Evolutionary conservation across 2,329 filamentous ascomycete genomes (phyloP).

Genomic region (Teratosphaeria nubilosa): DNA sequence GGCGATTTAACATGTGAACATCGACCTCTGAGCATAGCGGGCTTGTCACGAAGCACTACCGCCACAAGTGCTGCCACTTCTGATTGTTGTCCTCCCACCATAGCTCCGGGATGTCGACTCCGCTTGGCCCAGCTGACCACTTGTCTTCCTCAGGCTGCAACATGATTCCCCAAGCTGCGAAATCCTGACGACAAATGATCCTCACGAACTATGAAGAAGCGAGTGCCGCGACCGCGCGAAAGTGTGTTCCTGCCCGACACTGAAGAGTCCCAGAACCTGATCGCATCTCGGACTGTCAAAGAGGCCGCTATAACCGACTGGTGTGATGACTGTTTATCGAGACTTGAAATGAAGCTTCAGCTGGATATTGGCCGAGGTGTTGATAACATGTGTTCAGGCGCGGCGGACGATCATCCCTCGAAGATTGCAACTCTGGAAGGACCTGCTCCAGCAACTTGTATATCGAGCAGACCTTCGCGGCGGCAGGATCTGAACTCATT

Average conservation of each 20-base stretch:
- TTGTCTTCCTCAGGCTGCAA: too few species aligned
- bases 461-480: background rate
- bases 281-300: background rate
- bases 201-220: too few species aligned
- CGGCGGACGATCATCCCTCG: background rate
- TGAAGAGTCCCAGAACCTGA: background rate
- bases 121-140: too few species aligned
- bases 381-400: background rate
- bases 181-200: too few species aligned
- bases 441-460: constrained; percentile 1
- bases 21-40: too few species aligned
- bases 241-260: background rate
- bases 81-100: too few species aligned
- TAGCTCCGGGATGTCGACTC: too few species aligned
- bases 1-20: too few species aligned
- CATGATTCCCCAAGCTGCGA: too few species aligned
- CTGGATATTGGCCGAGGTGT: background rate
- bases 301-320: background rate
- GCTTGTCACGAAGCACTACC: too few species aligned
- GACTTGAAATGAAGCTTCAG: background rate
- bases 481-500: background rate
- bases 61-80: too few species aligned
- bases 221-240: too few species aligned
- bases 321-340: background rate
- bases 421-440: background rate